phyloP scores from a whole-genome alignment of 1,284 basidiomycete species.

The Clitocybe nebularis region DNA sequence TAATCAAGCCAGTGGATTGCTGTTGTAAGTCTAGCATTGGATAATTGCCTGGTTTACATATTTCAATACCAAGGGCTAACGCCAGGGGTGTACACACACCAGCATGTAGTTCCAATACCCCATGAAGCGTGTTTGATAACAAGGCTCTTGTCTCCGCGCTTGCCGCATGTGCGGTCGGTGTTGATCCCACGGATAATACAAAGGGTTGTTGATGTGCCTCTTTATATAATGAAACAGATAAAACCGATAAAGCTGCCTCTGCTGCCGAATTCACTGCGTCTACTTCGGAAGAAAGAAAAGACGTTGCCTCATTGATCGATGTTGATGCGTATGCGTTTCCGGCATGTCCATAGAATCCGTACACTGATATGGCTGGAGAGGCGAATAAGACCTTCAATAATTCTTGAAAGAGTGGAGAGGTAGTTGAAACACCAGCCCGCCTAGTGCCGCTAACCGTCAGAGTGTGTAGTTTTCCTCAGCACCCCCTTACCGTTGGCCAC shows the following conservation, averaged over 20 bases:
- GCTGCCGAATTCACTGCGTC: slow-evolving; percentile 69
- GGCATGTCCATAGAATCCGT: slow-evolving; percentile 83
- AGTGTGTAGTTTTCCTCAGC: not conserved
- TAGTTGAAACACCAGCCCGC: slow-evolving; percentile 73
- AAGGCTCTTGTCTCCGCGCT: slow-evolving; percentile 45
- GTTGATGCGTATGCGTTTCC: slow-evolving; percentile 75
- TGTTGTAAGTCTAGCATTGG: slow-evolving; percentile 85
- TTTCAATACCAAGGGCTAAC: no score
- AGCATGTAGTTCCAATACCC: slow-evolving; percentile 72
- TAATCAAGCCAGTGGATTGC: slow-evolving; percentile 66
- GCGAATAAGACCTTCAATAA: slow-evolving; percentile 51
- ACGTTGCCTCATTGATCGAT: slow-evolving; percentile 57
- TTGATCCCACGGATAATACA: slow-evolving; percentile 80
- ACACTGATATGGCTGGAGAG: slow-evolving; percentile 58
- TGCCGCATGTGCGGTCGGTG: slow-evolving; percentile 79
- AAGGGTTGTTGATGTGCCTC: slow-evolving; percentile 43
- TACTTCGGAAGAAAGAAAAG: slow-evolving; percentile 71
- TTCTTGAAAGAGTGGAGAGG: slow-evolving; percentile 49
- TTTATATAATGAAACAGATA: slow-evolving; percentile 32
- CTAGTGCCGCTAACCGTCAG: slow-evolving; percentile 30
- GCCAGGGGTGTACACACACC: slow-evolving; percentile 47
- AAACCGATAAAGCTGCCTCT: slow-evolving; percentile 46
- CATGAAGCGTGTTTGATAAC: slow-evolving; percentile 49
- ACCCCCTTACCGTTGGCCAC: slow-evolving; percentile 63
- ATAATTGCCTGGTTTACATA: slow-evolving; percentile 62